phyloP scores from a whole-genome alignment of 805 yeast species.

The Zygoascus flipseniorum region DNA sequence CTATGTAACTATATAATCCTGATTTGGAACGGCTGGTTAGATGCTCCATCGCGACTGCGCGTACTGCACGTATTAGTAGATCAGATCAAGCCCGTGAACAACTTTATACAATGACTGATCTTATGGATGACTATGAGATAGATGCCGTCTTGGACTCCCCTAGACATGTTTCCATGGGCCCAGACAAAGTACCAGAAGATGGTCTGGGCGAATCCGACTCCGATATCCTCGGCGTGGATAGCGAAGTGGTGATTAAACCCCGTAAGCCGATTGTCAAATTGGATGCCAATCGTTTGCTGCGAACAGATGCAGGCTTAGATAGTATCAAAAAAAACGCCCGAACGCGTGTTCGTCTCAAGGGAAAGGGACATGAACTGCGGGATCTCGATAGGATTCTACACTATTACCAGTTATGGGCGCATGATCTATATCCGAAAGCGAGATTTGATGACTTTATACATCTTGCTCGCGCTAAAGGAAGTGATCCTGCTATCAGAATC shows the following conservation, averaged over 20 bases:
- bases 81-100: too few relatives aligned
- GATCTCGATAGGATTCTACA: constrained; percentile 44
- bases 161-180: background rate
- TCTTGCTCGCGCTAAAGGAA: constrained; percentile 34
- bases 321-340: constrained; percentile 31
- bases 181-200: background rate
- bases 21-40: too few relatives aligned
- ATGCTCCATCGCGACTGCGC: too few relatives aligned
- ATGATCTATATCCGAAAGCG: constrained; percentile 69
- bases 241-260: constrained; percentile 24
- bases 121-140: background rate
- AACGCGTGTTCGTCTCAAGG: constrained; percentile 27
- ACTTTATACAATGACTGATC: background rate
- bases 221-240: constrained; percentile 15
- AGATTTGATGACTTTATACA: constrained; percentile 61
- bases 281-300: constrained; percentile 43
- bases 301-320: constrained; percentile 47
- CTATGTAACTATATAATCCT: too few relatives aligned
- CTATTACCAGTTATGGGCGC: constrained; percentile 69
- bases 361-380: constrained; percentile 38
- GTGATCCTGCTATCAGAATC: constrained; percentile 2
- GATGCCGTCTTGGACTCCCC: background rate
- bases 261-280: constrained; percentile 36
- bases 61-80: too few relatives aligned
- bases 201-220: background rate